These are phyloP conservation scores for Alternaria ethzedia DNA, from an alignment of 2,329 filamentous ascomycete genomes.

Conservation along the genomic window DNA sequence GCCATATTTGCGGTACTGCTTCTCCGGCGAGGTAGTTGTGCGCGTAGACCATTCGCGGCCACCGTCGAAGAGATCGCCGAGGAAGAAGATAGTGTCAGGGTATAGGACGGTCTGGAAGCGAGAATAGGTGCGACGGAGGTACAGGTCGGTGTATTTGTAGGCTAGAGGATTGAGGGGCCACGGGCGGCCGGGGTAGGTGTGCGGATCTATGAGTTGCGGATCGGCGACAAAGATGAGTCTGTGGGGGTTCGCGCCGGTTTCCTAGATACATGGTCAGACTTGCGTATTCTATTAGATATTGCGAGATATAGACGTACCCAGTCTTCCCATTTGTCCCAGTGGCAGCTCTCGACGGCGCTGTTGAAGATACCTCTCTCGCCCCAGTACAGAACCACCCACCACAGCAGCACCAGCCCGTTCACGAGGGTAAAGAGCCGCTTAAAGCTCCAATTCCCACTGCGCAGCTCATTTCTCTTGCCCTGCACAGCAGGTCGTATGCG, in stretches of 20 bases:
- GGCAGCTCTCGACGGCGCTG: constrained; percentile 72
- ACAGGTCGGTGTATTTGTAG: constrained; percentile 82
- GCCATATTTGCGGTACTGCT: constrained; percentile 77
- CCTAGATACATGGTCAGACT: constrained; percentile 59
- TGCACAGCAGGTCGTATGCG: constrained; percentile 33
- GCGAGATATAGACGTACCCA: constrained; percentile 67
- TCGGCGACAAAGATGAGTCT: constrained; percentile 85
- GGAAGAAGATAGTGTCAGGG: constrained; percentile 89
- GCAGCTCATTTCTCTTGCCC: constrained; percentile 16
- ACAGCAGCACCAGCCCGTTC: constrained; percentile 69
- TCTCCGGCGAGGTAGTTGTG: constrained; percentile 60
- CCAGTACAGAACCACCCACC: constrained; percentile 80
- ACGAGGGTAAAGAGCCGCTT: constrained; percentile 35
- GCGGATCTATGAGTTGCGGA: constrained; percentile 89
- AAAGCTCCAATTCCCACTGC: constrained; percentile 29
- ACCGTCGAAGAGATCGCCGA: constrained; percentile 95
- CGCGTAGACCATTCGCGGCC: constrained; percentile 90
- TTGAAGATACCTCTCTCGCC: constrained; percentile 83
- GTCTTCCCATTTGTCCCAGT: constrained; percentile 88
- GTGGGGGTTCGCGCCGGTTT: constrained; percentile 77
- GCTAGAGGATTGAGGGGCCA: constrained; percentile 74
- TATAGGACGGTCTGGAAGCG: constrained; percentile 75
- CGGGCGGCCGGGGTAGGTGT: constrained; percentile 88
- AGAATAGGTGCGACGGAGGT: constrained; percentile 82
- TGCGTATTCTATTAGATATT: background rate